Percentiles rank a stretch among this genome's conserved stretches.
phyloP scores from a whole-genome alignment of 163 green algal genomes.

The Trebouxiophyceae sp. region DNA sequence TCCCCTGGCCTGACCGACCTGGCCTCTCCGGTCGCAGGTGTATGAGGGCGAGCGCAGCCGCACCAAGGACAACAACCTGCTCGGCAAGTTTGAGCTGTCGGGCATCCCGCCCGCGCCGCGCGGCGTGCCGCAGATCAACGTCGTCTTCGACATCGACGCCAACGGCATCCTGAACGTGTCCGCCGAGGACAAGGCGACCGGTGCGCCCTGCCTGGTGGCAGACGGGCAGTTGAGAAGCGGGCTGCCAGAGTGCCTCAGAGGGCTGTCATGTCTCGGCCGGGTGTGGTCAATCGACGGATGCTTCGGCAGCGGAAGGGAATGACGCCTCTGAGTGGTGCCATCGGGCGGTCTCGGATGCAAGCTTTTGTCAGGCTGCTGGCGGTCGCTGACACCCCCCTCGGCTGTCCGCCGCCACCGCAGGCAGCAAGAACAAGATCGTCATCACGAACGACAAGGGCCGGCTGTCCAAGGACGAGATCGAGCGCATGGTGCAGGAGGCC shows the following conservation, averaged over 20 bases:
- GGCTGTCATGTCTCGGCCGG: no score
- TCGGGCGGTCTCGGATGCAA: no score
- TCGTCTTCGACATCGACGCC: slow-evolving; percentile 89
- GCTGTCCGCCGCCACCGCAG: slow-evolving; percentile 5
- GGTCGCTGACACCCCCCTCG: not conserved
- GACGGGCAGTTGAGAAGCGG: no score
- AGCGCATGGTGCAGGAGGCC: slow-evolving; percentile 85
- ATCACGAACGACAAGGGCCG: slow-evolving; percentile 68
- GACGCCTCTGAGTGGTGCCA: no score
- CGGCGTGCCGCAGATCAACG: slow-evolving; percentile 89
- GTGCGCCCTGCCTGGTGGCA: not conserved
- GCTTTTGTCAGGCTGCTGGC: no score
- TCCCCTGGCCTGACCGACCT: not conserved
- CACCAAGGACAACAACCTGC: slow-evolving; percentile 90
- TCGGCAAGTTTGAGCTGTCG: slow-evolving; percentile 94
- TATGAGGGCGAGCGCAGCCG: slow-evolving; percentile 84
- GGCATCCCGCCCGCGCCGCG: slow-evolving; percentile 88
- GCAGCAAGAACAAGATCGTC: slow-evolving; percentile 65
- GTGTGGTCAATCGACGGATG: no score
- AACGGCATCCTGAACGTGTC: slow-evolving; percentile 94
- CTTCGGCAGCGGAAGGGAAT: no score
- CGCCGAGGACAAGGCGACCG: slow-evolving; percentile 81
- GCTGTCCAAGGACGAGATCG: slow-evolving; percentile 93
- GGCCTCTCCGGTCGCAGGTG: slow-evolving; percentile 31
- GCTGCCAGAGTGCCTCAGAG: no score